phyloP scores from a whole-genome alignment of 2,329 filamentous ascomycete species.

The Xylariaceae sp. region DNA sequence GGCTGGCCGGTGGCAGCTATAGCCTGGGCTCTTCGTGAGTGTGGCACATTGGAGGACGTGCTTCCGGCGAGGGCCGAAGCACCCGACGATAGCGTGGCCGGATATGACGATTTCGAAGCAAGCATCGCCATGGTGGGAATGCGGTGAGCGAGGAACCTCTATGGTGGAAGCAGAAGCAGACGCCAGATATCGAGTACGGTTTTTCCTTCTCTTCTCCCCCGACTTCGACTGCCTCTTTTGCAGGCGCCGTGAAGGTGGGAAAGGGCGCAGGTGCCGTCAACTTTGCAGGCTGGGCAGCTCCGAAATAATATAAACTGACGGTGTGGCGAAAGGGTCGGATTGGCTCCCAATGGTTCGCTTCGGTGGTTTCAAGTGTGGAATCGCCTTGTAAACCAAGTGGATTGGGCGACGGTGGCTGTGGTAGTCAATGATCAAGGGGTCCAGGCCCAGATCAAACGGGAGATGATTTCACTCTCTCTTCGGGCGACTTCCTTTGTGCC shows the following conservation, averaged over 20 bases:
- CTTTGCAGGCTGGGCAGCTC: not conserved
- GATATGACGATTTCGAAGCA: conserved; percentile 67
- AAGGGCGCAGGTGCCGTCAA: conserved; percentile 15
- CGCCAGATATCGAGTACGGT: not conserved
- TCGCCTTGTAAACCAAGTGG: conserved; percentile 17
- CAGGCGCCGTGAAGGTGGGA: conserved; percentile 8
- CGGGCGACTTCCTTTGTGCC: not conserved
- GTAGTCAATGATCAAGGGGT: conserved; percentile 2
- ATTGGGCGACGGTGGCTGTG: not conserved
- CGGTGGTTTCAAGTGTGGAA: conserved; percentile 25
- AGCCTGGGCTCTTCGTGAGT: conserved; percentile 47
- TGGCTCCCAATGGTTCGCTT: conserved; percentile 7
- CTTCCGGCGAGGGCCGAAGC: conserved; percentile 41
- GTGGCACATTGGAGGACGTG: conserved; percentile 44
- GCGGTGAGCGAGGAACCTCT: conserved; percentile 5
- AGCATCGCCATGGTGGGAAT: conserved; percentile 63
- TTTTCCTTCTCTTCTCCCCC: conserved; percentile 10
- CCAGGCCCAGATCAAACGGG: conserved; percentile 2
- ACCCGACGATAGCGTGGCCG: conserved; percentile 48
- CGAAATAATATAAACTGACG: not conserved
- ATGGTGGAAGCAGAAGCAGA: conserved; percentile 6
- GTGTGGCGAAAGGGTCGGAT: conserved; percentile 1
- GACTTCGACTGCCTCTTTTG: conserved; percentile 13
- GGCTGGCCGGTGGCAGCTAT: conserved; percentile 47
- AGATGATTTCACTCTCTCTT: not conserved